Base-by-base conservation (phyloP, 2,329 filamentous ascomycete species). In the Alternaria hordeiaustralica region DNA sequence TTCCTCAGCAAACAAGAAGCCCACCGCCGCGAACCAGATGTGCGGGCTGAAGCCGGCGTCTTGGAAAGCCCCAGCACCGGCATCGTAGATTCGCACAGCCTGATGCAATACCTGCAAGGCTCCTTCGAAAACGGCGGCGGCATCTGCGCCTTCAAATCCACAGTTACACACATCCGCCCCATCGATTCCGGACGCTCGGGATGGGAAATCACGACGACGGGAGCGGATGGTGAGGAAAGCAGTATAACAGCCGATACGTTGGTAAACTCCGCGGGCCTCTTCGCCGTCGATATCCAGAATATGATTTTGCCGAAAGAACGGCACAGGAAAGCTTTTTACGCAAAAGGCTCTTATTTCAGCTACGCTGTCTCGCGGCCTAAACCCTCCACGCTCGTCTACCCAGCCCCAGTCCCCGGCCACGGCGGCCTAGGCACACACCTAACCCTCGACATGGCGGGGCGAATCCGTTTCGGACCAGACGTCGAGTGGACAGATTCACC, bases 341-440 rank as follows among this genome's bases (percentile, higher is more conserved):
- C 95, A 63, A 99, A 99, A 83, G 96, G 96, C 1, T 95, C 93
- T 64, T 99, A 99, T 83, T 98, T 96, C 82, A 92, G 90, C 28
- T 98, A 97, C 82, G 81, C 86, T 0, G 83, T 88, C 2, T 87
- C 89, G 0, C 75, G 76, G 1, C 94, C 93, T 0, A 85, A 82
- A 44, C 88, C 94, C 11, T 84, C 81, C 2, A 92, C 91, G 0
- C 87, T 99, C 21, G 85, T 99, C 55, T 99, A 98, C 76, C 96
- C 96, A 0, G 94, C 92, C 0, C 94, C 95, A 0, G 85, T 92
- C 9, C 91, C 94, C 0, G 94, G 94, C 2, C 87, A 90, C 21
- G 94, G 89, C 55, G 95, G 96, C 0, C 83, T 99, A 0, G 96
- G 96, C 51, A 98, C 96, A 0, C 96, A 99, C 80, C 84, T 99